Evolutionary conservation across 257 asterid genomes (phyloP).

Genomic region (Datura wrightii): DNA sequence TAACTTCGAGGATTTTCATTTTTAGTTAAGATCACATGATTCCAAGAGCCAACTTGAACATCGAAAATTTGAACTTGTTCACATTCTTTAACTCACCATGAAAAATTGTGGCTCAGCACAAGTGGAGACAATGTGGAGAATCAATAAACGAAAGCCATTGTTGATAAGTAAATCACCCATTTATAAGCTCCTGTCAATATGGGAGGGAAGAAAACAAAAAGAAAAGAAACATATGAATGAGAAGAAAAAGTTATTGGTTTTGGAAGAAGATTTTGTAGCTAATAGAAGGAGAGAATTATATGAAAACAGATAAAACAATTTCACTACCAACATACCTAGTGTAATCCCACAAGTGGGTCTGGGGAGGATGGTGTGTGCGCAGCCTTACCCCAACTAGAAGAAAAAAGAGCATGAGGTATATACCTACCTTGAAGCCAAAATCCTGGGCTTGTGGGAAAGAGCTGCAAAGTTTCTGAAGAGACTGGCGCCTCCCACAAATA

Average conservation of each 20-base stretch:
- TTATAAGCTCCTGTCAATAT: neutral
- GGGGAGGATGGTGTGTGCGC: too few species aligned
- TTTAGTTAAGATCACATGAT: too few species aligned
- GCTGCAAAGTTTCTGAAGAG: neutral
- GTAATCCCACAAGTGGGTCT: too few species aligned
- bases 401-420: too few species aligned
- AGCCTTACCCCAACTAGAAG: too few species aligned
- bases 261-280: neutral
- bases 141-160: neutral
- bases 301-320: neutral
- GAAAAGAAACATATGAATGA: neutral
- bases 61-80: neutral
- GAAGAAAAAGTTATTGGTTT: neutral
- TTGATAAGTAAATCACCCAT: neutral
- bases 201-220: neutral
- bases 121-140: neutral
- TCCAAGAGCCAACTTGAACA: too few species aligned
- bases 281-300: neutral
- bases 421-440: too few species aligned
- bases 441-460: neutral
- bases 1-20: too few species aligned
- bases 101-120: neutral
- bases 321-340: neutral
- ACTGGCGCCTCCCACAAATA: neutral
- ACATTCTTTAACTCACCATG: neutral